Evolutionary conservation across 225 moss, liverwort and hornwort species (phyloP), one percentile per base, ranked within the genome.

Genomic region (Thuidium tamariscinum): DNA sequence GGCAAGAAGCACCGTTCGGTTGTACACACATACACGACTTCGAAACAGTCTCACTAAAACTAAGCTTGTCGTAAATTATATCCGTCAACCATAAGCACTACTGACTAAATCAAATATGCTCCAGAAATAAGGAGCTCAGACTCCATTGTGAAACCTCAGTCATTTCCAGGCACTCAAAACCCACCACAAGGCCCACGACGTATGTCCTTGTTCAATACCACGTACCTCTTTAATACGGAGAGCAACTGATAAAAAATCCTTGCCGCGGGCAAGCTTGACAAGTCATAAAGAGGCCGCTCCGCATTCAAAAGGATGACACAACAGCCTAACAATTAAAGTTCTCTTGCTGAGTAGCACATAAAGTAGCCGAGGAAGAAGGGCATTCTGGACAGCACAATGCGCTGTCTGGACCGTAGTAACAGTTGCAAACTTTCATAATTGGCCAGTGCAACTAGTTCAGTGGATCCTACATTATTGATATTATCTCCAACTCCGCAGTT

Each of bases 301-400:
- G 74, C 67, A 87, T 56, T 80, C 85, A 73, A 83, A 78, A 80
- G 69, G 77, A 57, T 60, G 70, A 48, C 74, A 80, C 60, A 64
- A 79, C 49, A 67, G 74, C 55, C 70, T 73, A 39, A 77, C 79
- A 65, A 41, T 84, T 74, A 86, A 66, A 60, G 27, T 65, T 82
- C 88, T 84, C 84, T 93, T 70, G 79, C 42, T 69, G 89, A 77
- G 66, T 67, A 44, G 88, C 68, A 80, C 78, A 81, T 62, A 83
- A 74, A 73, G 77, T 85, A 80, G 73, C 87, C 86, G 52, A 83
- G 80, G 77, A 91, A 87, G 85, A 64, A 87, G 72, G 69, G 68
- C 91, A 90, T 87, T 76, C 88, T 90, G 77, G 89, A 93, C 91
- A 92, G 89, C 90, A 90, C 85, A 86, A 79, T 81, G 84, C 70